Evolutionary conservation across 805 yeast species (phyloP), one percentile per base, ranked within the genome.

Genomic region (Zygotorulaspora chibaensis): DNA sequence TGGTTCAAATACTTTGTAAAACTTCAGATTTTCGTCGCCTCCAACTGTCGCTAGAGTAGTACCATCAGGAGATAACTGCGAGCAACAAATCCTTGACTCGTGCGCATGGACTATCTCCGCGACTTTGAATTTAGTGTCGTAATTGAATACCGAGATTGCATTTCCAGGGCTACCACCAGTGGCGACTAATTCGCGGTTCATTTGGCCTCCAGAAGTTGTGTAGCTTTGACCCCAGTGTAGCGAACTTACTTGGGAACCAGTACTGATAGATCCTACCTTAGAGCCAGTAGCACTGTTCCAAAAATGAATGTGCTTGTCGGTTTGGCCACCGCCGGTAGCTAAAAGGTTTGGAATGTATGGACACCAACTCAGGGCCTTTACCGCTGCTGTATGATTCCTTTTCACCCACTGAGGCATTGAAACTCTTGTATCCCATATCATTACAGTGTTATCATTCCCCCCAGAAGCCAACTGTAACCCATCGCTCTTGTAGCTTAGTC

Each of bases 301-400:
- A 67, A 93, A 87, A 67, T 91, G 91, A 48, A 91, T 86, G 38
- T 83, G 78, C 61, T 81, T 84, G 67, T 93, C 97, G 27, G 86
- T 77, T 10, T 95, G 84, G 12, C 99, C 99, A 42, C 99, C 99
- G 6, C 98, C 99, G 2, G 96, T 84, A n/a, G 97, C 97, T 42
- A 91, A 72, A 43, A 90, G 67, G 49, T 85, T 83, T 26, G 70
- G 70, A 56, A 87, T 91, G 63, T 84, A 84, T 1, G 98, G 98
- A 61, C 95, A 85, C 96, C 97, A 91, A 8, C 91, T 81, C 40
- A 93, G 65, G 1, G 98, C 97, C 67, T 93, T 93, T 4, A 91
- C 96, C 0, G 98, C 98, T 0, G 98, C 96, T 26, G 79, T 83
- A 67, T 91, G 99, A 44, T 80, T 79, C 13, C 83, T 77, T 62